Conservation (phyloP, 129 eudicot species). For the Oenanthe sinensis region DNA sequence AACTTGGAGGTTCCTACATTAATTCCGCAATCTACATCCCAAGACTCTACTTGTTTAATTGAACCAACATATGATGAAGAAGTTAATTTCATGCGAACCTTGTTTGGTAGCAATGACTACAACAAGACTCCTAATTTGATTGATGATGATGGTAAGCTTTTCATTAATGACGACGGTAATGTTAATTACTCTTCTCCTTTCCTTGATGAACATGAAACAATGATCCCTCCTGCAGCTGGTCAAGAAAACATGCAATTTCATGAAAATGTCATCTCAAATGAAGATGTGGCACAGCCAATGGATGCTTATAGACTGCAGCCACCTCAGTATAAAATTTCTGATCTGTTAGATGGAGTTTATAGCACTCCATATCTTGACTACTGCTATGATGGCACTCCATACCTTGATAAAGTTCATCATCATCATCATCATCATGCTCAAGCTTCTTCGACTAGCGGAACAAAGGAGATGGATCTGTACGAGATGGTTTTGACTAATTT, state of each 20-base stretch:
- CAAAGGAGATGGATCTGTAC: conserved; percentile 46
- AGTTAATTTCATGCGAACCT: conserved; percentile 35
- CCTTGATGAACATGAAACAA: neutral
- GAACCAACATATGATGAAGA: conserved; percentile 37
- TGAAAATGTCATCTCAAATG: neutral
- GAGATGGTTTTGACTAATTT: conserved; percentile 40
- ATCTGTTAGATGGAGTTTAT: conserved; percentile 24
- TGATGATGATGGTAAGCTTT: neutral
- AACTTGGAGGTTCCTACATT: conserved; percentile 3
- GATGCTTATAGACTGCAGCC: conserved; percentile 11
- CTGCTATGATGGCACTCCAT: conserved; percentile 15
- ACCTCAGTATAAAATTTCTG: conserved; percentile 23
- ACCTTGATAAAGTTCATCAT: neutral
- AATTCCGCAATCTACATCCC: conserved; percentile 12
- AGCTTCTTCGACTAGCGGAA: conserved; percentile 16
- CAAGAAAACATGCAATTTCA: neutral
- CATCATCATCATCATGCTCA: neutral
- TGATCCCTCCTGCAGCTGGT: neutral
- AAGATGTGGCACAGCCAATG: neutral
- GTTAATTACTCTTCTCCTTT: neutral
- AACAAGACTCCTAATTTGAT: neutral
- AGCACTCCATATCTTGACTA: neutral
- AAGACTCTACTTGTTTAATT: conserved; percentile 26
- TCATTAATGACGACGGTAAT: neutral
- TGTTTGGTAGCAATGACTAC: conserved; percentile 22